Conservation (phyloP, 768 basidiomycete species). For the Sistotremastrum niveocremeum region DNA sequence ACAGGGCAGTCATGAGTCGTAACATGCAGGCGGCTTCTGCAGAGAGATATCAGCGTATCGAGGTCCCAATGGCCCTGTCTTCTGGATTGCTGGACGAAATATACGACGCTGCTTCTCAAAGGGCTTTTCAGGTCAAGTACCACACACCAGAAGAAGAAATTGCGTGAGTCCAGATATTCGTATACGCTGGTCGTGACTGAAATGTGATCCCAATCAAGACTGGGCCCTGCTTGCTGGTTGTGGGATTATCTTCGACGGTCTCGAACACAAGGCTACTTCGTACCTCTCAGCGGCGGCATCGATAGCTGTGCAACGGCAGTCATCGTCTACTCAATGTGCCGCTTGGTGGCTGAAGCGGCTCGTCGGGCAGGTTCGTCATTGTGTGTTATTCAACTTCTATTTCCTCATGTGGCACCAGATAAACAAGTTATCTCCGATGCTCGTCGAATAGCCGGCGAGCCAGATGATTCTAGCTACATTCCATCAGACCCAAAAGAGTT, state of each 20-base stretch:
- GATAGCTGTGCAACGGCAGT: conserved; percentile 95
- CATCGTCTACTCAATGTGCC: conserved; percentile 95
- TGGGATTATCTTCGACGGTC: conserved; percentile 98
- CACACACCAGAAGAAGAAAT: conserved; percentile 94
- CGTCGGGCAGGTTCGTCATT: conserved; percentile 45
- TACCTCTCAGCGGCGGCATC: conserved; percentile 91
- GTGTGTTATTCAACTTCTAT: background rate
- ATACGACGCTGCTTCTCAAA: conserved; percentile 38
- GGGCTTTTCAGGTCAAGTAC: conserved; percentile 43
- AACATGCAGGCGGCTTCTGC: conserved; percentile 79
- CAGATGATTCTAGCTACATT: conserved; percentile 65
- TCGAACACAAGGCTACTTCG: conserved; percentile 85
- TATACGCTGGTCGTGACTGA: background rate
- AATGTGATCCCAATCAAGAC: conserved; percentile 26
- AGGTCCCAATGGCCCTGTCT: conserved; percentile 68
- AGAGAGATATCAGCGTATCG: conserved; percentile 67
- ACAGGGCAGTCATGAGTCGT: conserved; percentile 71
- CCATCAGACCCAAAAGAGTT: conserved; percentile 86
- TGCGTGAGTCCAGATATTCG: conserved; percentile 48
- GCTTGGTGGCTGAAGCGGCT: conserved; percentile 74
- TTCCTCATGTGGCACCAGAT: conserved; percentile 27
- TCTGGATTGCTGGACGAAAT: conserved; percentile 50
- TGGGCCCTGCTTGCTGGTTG: conserved; percentile 99
- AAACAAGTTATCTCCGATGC: conserved; percentile 84
- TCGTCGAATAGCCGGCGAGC: conserved; percentile 75